A percentile compares a stretch with the other conserved stretches of the same genome.
Conservation (phyloP, 2,329 filamentous ascomycete species). For the Cladosporium sp. region DNA sequence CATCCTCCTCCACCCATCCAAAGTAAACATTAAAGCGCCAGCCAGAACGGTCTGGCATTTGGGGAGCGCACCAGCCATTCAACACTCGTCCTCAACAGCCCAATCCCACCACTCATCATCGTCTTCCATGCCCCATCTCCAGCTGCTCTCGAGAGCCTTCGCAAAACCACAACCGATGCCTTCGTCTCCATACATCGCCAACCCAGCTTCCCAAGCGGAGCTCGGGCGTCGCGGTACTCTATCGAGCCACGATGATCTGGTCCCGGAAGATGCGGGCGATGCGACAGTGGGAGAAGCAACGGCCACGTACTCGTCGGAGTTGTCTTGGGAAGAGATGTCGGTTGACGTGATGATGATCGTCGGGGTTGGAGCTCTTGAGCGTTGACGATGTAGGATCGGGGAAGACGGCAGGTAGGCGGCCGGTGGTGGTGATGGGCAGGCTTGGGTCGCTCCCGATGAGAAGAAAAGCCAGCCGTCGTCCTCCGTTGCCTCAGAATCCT, state of each 20-base stretch:
- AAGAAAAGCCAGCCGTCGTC: conserved; percentile 3
- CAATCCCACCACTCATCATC: conserved; percentile 10
- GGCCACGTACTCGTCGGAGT: background rate
- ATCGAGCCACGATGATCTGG: background rate
- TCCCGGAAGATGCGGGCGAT: background rate
- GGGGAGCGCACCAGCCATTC: background rate
- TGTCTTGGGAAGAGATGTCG: background rate
- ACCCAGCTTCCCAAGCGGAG: background rate
- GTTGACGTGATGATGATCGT: conserved; percentile 4
- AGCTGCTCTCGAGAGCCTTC: background rate
- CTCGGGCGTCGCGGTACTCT: conserved; percentile 1
- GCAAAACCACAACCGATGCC: background rate
- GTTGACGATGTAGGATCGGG: conserved; percentile 5
- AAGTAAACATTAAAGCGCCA: too few relatives aligned
- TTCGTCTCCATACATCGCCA: background rate
- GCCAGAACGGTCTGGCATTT: too few relatives aligned
- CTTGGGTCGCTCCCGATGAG: background rate
- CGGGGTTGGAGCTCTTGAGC: background rate
- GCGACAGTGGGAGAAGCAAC: background rate
- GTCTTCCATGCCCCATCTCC: background rate
- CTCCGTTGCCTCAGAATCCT: background rate
- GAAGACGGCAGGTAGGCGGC: conserved; percentile 3
- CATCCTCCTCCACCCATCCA: too few relatives aligned
- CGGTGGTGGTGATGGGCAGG: background rate
- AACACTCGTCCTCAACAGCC: conserved; percentile 7